A percentile compares a stretch with the other conserved stretches of the same genome.
These are phyloP conservation scores for Pholiota adiposa DNA, from an alignment of 1,284 basidiomycete species.

Conservation along the genomic window DNA sequence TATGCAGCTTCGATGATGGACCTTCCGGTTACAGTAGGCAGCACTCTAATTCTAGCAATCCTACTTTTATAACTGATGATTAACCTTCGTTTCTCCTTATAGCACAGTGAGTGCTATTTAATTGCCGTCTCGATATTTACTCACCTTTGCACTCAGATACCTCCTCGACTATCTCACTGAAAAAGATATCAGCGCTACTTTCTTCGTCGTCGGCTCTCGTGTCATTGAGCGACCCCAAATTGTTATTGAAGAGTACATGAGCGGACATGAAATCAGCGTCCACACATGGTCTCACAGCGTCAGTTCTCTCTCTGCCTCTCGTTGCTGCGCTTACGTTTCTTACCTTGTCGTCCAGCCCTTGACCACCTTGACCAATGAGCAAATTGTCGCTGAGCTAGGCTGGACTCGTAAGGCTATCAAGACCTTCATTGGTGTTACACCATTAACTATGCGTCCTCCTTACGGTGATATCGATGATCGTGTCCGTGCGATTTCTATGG, in stretches of 20 bases:
- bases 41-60: not conserved
- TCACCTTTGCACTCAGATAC: conserved; percentile 41
- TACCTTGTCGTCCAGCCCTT: conserved; percentile 53
- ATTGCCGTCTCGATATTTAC: conserved; percentile 10
- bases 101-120: conserved; percentile 47
- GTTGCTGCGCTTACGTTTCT: conserved; percentile 34
- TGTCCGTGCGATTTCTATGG: conserved; percentile 73
- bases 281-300: conserved; percentile 82
- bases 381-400: conserved; percentile 93
- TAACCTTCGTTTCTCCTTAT: conserved; percentile 15
- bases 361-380: conserved; percentile 81
- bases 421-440: conserved; percentile 74
- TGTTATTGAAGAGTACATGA: conserved; percentile 85
- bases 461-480: conserved; percentile 56
- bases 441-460: conserved; percentile 65
- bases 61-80: conserved; percentile 8
- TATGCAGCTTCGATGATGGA: conserved; percentile 77
- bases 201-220: conserved; percentile 93
- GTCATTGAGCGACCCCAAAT: conserved; percentile 81
- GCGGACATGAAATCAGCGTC: conserved; percentile 79
- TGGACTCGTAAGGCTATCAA: conserved; percentile 90
- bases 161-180: conserved; percentile 72
- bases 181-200: conserved; percentile 78
- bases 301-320: conserved; percentile 17
- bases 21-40: conserved; percentile 80